Base-by-base conservation (phyloP, 225 moss, liverwort and hornwort genomes). In the Marchantia paleacea region DNA sequence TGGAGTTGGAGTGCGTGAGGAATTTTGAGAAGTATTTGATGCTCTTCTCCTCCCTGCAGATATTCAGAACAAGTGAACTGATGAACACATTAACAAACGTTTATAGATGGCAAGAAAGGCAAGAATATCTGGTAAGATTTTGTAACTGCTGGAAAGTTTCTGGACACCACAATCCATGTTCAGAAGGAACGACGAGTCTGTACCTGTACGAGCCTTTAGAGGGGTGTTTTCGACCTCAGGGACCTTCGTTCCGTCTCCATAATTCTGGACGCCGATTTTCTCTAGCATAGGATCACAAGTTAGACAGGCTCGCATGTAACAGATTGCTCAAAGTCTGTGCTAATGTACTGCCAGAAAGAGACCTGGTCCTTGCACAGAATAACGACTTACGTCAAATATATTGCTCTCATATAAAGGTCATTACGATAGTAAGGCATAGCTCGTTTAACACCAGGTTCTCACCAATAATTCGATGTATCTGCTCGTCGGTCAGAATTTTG, bases 391-490 rank as follows among this genome's bases (percentile, higher is more conserved):
- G 2, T 39, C 39, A 39, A 39, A 39, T 39, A 5, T 39, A 39
- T 58, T 58, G 16, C 58, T 58, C 15, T 9, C 13, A 12, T 9
- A 16, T 58, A 58, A 20, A 20, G 20, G 58, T 58, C 14, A 0
- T 58, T 7, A 15, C 15, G 18, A 58, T 3, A 58, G 14, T 4
- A 15, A 15, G 1, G 5, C 16, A 58, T 4, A 75, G 26, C 14
- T 12, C 8, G 4, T 49, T 76, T 47, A 12, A n/a, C 61, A 48
- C 22, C 16, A 14, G 22, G 24, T 63, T 60, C 94, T 92, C 84
- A 96, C 96, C 94, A 83, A 91, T 88, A 63, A 97, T 86, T 63
- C 85, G 68, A 54, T 86, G 88, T 72, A 94, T 76, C 69, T 94
- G 89, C 85, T 92, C 92, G 55, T 91, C 91, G 55, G 94, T 82